These are phyloP conservation scores for Mikania micrantha DNA, from an alignment of 129 eudicot genomes.

Conservation along the genomic window DNA sequence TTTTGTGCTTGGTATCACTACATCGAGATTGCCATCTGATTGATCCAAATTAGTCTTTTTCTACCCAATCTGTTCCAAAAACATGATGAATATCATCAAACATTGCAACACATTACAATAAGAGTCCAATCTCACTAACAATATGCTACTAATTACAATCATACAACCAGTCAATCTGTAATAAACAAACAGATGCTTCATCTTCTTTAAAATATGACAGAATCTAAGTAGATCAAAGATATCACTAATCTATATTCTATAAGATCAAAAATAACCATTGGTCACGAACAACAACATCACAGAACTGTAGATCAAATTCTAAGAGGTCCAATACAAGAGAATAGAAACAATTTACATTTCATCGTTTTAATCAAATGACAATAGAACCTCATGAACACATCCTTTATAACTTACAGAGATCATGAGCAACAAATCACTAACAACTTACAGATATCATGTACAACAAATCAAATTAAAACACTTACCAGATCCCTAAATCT, in stretches of 20 bases:
- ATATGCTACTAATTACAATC: neutral
- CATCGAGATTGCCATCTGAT: constrained; percentile 10
- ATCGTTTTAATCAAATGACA: no score
- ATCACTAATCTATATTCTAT: neutral
- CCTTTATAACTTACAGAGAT: neutral
- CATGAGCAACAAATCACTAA: neutral
- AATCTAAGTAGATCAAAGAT: neutral
- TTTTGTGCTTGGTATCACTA: neutral
- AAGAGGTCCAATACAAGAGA: neutral
- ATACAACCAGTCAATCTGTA: neutral
- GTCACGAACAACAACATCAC: neutral
- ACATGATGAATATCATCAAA: neutral
- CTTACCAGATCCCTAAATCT: constrained; percentile 20
- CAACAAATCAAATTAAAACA: neutral
- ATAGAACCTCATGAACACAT: neutral
- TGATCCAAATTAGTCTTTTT: constrained; percentile 1
- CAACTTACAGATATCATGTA: neutral
- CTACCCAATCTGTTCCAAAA: constrained; percentile 9
- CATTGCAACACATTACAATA: neutral
- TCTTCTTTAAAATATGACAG: neutral
- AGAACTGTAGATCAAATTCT: constrained; percentile 12
- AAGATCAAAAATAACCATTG: neutral
- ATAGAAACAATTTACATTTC: neutral
- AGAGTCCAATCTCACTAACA: neutral
- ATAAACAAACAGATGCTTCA: neutral